Evolutionary conservation across 1,284 basidiomycete genomes (phyloP).

Genomic region (Pisolithus thermaeus): DNA sequence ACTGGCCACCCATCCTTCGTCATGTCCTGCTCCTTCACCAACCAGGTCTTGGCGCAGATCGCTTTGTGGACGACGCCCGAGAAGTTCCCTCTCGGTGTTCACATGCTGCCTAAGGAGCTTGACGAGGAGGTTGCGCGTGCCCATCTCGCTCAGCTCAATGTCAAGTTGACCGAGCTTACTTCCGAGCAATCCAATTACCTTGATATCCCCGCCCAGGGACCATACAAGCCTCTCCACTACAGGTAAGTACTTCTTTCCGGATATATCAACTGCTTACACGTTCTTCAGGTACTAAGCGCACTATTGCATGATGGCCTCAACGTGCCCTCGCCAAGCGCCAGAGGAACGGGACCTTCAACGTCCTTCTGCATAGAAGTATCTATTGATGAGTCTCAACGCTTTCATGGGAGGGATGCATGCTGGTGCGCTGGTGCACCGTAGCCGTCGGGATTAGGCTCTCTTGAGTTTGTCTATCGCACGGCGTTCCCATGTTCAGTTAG

Average conservation of each 20-base stretch:
- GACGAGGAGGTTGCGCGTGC: constrained; percentile 99
- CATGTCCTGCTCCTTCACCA: constrained; percentile 99
- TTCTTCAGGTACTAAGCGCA: constrained; percentile 43
- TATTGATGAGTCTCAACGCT: constrained; percentile 31
- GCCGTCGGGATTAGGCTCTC: background rate
- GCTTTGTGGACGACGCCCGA: constrained; percentile 93
- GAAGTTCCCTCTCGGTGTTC: constrained; percentile 90
- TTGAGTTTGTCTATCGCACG: background rate
- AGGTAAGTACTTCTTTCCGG: constrained; percentile 39
- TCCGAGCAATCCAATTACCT: constrained; percentile 86
- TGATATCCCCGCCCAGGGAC: constrained; percentile 84
- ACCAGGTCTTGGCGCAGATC: constrained; percentile 98
- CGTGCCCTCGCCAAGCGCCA: constrained; percentile 56
- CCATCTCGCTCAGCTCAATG: constrained; percentile 86
- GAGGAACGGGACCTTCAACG: constrained; percentile 57
- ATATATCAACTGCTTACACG: constrained; percentile 17
- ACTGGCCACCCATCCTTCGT: constrained; percentile 96
- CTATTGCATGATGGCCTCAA: constrained; percentile 59
- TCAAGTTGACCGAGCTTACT: constrained; percentile 87
- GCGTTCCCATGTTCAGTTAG: background rate
- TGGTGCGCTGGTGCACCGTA: background rate
- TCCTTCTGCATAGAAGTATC: constrained; percentile 34
- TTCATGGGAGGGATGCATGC: constrained; percentile 5
- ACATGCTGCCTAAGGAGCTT: constrained; percentile 95
- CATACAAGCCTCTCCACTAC: constrained; percentile 90